Percentiles rank a stretch among this genome's conserved stretches.
Conservation (phyloP, 139 green algal species). For the Astrephomene gubernaculifera region DNA sequence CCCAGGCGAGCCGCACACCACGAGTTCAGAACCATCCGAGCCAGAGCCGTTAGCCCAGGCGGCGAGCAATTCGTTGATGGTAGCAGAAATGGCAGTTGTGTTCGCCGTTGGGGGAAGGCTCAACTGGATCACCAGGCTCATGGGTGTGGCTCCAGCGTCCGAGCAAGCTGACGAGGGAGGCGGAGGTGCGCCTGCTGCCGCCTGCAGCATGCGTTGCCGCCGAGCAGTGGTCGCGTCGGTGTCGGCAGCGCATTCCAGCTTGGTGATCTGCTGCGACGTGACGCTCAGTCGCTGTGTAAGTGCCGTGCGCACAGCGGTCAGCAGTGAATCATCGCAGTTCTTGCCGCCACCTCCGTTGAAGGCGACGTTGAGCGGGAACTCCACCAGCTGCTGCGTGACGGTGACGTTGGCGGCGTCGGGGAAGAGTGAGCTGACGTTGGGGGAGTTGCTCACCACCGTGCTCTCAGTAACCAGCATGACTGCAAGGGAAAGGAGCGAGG, state of each 20-base stretch:
- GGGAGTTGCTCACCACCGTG: background rate
- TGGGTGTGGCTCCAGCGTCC: background rate
- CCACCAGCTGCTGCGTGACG: background rate
- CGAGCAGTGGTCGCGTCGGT: background rate
- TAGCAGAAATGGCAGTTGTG: background rate
- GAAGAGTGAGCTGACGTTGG: background rate
- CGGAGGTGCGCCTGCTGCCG: background rate
- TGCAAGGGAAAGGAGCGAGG: background rate
- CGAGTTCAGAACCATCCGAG: background rate
- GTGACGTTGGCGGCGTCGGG: constrained; percentile 20
- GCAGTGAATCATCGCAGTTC: constrained; percentile 2
- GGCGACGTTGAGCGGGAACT: constrained; percentile 14
- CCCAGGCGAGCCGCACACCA: background rate
- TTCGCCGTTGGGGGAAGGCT: background rate
- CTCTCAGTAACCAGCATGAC: background rate
- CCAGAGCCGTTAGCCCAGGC: background rate
- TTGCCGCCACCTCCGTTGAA: background rate
- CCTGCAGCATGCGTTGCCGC: background rate
- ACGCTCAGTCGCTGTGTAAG: background rate
- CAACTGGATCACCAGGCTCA: background rate
- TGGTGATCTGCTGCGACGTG: background rate
- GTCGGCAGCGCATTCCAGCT: background rate
- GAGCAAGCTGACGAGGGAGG: background rate
- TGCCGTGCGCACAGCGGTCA: background rate
- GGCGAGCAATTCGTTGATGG: background rate